These are phyloP conservation scores for Phytopythium vexans DNA, from an alignment of 352 stramenopile genomes.

Conservation along the genomic window DNA sequence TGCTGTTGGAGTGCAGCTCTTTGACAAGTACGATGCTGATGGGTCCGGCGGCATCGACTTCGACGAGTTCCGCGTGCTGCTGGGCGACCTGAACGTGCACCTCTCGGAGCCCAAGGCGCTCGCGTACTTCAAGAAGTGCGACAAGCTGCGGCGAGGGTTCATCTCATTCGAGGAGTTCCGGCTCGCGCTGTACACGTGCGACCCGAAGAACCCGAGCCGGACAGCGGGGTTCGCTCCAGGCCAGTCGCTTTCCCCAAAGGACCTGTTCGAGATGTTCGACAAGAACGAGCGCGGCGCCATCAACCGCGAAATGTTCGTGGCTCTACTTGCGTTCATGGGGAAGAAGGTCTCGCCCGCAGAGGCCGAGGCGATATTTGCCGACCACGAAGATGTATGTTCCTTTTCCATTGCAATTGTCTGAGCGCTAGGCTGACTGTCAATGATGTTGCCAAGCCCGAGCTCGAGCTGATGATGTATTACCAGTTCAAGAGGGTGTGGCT, in stretches of 20 bases:
- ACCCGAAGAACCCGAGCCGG: conserved; percentile 71
- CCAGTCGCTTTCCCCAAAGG: conserved; percentile 68
- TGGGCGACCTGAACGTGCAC: conserved; percentile 52
- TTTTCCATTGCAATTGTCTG: background rate
- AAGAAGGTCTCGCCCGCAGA: conserved; percentile 56
- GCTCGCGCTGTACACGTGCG: conserved; percentile 72
- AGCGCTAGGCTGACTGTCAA: background rate
- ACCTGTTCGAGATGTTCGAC: conserved; percentile 84
- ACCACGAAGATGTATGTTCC: conserved; percentile 60
- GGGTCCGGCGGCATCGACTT: conserved; percentile 75
- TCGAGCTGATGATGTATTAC: conserved; percentile 66
- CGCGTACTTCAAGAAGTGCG: conserved; percentile 79
- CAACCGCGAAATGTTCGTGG: conserved; percentile 62
- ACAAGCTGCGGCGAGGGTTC: conserved; percentile 48
- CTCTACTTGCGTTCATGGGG: conserved; percentile 66
- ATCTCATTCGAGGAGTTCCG: conserved; percentile 85
- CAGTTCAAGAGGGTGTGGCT: conserved; percentile 76
- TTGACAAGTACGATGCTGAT: conserved; percentile 81
- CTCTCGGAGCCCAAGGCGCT: conserved; percentile 67
- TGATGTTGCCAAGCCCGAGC: conserved; percentile 33
- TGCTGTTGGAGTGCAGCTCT: conserved; percentile 37
- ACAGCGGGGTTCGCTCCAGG: conserved; percentile 66
- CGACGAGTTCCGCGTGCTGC: conserved; percentile 72
- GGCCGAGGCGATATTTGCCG: conserved; percentile 63
- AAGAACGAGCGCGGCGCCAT: conserved; percentile 63